Conservation (phyloP, 495 filamentous ascomycete genomes). For the Lindgomyces ingoldianus region DNA sequence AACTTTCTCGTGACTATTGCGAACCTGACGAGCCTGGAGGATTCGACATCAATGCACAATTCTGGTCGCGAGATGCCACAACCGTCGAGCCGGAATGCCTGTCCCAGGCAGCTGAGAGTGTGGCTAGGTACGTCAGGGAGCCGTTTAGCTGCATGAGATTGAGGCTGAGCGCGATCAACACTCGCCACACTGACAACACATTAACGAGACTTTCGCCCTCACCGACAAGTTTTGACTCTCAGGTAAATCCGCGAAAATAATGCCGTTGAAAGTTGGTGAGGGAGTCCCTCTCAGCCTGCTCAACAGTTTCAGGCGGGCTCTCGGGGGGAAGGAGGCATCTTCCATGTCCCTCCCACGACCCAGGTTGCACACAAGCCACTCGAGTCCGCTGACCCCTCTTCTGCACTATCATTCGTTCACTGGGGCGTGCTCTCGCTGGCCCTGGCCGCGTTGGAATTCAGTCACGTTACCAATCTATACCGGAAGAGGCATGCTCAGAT, state of each 20-base stretch:
- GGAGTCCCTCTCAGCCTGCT: not conserved
- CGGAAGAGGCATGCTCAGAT: conserved; percentile 5
- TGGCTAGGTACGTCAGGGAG: no score
- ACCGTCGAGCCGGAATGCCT: not conserved
- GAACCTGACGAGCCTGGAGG: not conserved
- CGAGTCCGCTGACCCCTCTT: conserved; percentile 17
- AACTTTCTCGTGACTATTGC: conserved; percentile 3
- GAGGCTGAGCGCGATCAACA: conserved; percentile 24
- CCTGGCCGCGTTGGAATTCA: conserved; percentile 19
- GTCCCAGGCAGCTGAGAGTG: conserved; percentile 22
- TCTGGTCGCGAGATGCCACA: not conserved
- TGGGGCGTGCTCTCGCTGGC: conserved; percentile 21
- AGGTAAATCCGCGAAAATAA: not conserved
- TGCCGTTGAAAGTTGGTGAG: not conserved
- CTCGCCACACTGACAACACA: conserved; percentile 38
- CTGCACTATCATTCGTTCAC: conserved; percentile 21
- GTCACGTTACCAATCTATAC: conserved; percentile 31
- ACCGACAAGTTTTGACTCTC: conserved; percentile 1
- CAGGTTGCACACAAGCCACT: conserved; percentile 23
- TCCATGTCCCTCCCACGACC: conserved; percentile 14
- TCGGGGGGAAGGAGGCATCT: conserved; percentile 18
- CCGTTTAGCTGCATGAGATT: conserved; percentile 1
- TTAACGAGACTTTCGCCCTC: conserved; percentile 25
- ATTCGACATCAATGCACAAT: conserved; percentile 1
- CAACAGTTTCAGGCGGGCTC: conserved; percentile 19